Evolutionary conservation across 2,329 filamentous ascomycete species (phyloP).

Genomic region (Cladobotryum mycophilum): DNA sequence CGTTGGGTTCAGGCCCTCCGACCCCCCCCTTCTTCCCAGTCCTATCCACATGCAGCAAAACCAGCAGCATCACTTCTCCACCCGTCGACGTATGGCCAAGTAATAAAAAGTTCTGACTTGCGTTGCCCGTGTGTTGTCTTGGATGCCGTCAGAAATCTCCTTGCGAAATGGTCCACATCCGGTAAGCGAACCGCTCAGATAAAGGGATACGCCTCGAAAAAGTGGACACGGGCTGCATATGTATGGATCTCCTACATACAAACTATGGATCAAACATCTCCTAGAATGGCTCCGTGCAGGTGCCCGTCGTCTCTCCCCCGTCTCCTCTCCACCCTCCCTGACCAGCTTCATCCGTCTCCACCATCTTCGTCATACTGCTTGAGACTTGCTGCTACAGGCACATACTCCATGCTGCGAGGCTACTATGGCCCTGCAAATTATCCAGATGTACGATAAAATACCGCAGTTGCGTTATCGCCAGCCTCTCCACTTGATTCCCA

Average conservation of each 20-base stretch:
- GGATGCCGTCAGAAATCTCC: no score
- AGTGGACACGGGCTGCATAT: background rate
- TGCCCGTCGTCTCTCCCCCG: no score
- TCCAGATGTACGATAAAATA: slow-evolving; percentile 20
- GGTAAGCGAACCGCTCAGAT: background rate
- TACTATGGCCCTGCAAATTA: background rate
- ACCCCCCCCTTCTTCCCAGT: no score
- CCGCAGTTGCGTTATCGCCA: slow-evolving; percentile 23
- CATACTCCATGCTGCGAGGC: slow-evolving; percentile 6
- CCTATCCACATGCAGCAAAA: no score
- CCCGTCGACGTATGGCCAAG: background rate
- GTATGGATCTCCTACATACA: slow-evolving; percentile 1
- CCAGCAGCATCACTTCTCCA: background rate
- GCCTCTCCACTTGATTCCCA: slow-evolving; percentile 19
- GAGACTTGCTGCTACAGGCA: background rate
- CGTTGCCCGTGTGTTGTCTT: background rate
- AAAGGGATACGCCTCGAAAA: background rate
- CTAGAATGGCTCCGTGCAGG: background rate
- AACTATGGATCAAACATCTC: background rate
- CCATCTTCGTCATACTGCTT: slow-evolving; percentile 7
- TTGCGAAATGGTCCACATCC: no score
- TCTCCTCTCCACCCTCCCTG: background rate
- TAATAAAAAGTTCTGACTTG: background rate
- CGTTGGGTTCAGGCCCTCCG: no score
- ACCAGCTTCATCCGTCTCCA: slow-evolving; percentile 4